Evolutionary conservation across 2,329 filamentous ascomycete species (phyloP).

Genomic region (Berkeleyomyces rouxiae): DNA sequence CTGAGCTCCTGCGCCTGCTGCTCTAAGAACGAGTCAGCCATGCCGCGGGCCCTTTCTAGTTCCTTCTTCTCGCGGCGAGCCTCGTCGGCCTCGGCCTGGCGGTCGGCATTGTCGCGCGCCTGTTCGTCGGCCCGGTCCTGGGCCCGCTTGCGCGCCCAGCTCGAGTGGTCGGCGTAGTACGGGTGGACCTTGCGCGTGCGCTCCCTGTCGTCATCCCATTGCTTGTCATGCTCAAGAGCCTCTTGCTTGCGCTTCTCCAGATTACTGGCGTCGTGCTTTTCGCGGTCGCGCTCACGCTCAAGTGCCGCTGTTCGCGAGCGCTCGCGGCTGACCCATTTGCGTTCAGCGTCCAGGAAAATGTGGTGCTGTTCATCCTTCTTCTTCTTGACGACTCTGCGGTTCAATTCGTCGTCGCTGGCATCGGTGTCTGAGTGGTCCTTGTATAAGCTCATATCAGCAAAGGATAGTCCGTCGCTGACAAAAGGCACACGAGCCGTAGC

Average conservation of each 20-base stretch:
- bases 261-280: conserved; percentile 55
- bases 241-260: conserved; percentile 51
- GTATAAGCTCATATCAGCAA: conserved; percentile 8
- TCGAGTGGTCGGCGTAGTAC: conserved; percentile 75
- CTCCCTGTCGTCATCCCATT: conserved; percentile 89
- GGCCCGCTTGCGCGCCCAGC: conserved; percentile 70
- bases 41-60: conserved; percentile 60
- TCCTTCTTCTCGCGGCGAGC: conserved; percentile 50
- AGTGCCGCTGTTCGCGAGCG: conserved; percentile 67
- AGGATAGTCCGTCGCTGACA: conserved; percentile 51
- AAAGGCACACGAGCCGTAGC: conserved; percentile 39
- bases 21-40: conserved; percentile 83
- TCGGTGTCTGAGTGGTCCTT: conserved; percentile 71
- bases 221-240: conserved; percentile 43
- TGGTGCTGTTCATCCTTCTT: conserved; percentile 63
- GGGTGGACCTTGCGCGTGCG: conserved; percentile 51
- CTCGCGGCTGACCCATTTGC: conserved; percentile 82
- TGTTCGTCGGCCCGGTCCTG: conserved; percentile 58
- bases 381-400: conserved; percentile 53
- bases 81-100: conserved; percentile 62
- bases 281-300: conserved; percentile 67
- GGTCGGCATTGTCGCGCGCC: conserved; percentile 66
- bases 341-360: conserved; percentile 67
- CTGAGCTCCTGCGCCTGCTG: conserved; percentile 62
- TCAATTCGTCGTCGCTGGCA: conserved; percentile 72